Evolutionary conservation across 164 flowering plant species (phyloP), one percentile per base, ranked within the genome.

Genomic region (Magnolia sinica): DNA sequence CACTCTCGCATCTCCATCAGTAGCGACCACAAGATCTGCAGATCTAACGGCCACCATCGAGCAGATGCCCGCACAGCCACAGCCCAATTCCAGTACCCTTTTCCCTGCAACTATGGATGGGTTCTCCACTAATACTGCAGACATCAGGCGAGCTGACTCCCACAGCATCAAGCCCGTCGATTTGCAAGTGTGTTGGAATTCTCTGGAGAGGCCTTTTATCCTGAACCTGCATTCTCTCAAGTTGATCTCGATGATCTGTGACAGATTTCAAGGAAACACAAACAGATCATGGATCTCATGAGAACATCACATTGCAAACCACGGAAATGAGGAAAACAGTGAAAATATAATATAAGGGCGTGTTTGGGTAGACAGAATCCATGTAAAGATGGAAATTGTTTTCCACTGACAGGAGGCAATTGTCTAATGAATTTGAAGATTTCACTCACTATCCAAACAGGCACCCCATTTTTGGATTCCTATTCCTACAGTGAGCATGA

Each of bases 161-260:
- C 98, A 95, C 45, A 93, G 86, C 97, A 96, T 92, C 81, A 96
- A 81, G 70, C 99, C 99, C 23, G 99, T 96, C 69, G 98, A 96
- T 82, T 89, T 90, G 96, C 99, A 96, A 5, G 95, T 95, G 82
- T 96, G 99, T 71, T 96, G 99, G 74, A 83, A 83, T 79, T 92
- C 98, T 84, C 82, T 90, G 23, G 94, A 81, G 23, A 93, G 82
- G 59, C 88, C 86, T 76, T 83, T 87, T 18, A 96, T 88, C 83
- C 85, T 91, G 83, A 90, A 91, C 77, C 52, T 81, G 74, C 29
- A 76, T 13, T 82, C 87, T 71, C 79, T 73, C 50, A 91, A 59
- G 31, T 83, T 75, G 27, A 95, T 76, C 75, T 89, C 90, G 51
- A 87, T 80, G 7, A 85, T 81, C 98, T 95, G 71, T 2, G 64